A percentile compares a stretch with the other conserved stretches of the same genome.
Conservation (phyloP, 2,329 filamentous ascomycete genomes). For the Cordyceps tenuipes region DNA sequence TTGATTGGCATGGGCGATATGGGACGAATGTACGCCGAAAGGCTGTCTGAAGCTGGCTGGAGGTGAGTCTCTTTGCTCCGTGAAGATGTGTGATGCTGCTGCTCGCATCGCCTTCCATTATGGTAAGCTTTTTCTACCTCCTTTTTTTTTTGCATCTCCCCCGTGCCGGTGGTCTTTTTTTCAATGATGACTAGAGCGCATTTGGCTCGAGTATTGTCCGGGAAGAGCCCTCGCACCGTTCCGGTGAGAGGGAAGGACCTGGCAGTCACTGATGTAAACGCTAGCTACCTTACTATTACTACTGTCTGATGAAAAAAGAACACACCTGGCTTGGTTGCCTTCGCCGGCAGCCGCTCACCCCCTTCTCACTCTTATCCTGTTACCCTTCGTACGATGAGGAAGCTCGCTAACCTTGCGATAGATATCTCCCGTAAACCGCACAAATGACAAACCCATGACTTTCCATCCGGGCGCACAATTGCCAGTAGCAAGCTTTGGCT, state of each 20-base stretch:
- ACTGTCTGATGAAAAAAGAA: constrained; percentile 66
- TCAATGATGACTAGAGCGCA: constrained; percentile 99
- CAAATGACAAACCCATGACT: constrained; percentile 11
- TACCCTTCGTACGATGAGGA: background rate
- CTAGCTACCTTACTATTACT: constrained; percentile 84
- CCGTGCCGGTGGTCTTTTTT: constrained; percentile 19
- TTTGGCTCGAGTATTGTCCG: constrained; percentile 98
- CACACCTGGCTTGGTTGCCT: constrained; percentile 7
- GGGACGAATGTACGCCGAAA: constrained; percentile 95
- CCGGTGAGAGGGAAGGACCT: constrained; percentile 57
- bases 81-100: background rate
- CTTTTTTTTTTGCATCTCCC: background rate
- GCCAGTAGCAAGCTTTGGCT: constrained; percentile 7
- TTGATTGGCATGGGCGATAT: constrained; percentile 99
- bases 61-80: constrained; percentile 55
- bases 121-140: constrained; percentile 28
- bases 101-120: constrained; percentile 16
- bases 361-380: background rate
- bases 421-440: constrained; percentile 3
- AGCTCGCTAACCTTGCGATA: constrained; percentile 3
- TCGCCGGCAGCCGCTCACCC: constrained; percentile 8
- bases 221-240: constrained; percentile 58
- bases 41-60: constrained; percentile 87
- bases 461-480: constrained; percentile 7
- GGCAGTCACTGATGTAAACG: constrained; percentile 95